Evolutionary conservation across 176 grass and related monocot genomes (phyloP).

Genomic region (Avena eriantha): DNA sequence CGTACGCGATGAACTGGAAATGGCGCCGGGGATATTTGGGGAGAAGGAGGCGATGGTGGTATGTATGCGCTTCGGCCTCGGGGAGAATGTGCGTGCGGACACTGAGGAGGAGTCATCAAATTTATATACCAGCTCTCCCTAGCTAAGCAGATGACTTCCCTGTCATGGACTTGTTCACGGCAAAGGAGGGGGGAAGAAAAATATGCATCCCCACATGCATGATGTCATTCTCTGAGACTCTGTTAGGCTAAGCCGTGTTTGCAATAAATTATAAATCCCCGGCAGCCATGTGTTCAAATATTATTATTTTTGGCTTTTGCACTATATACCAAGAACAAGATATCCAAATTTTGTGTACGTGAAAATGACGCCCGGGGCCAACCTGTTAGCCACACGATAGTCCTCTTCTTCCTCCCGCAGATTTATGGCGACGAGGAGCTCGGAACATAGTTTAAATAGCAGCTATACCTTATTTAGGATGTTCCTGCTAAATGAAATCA

Average conservation of each 20-base stretch:
- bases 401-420: no score
- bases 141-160: neutral
- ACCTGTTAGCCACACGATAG: no score
- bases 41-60: conserved; percentile 27
- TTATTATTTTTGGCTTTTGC: no score
- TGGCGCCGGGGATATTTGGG: neutral
- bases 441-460: no score
- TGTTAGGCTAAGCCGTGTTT: neutral
- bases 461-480: no score
- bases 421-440: no score
- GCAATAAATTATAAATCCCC: neutral
- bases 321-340: no score
- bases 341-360: no score
- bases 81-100: conserved; percentile 37
- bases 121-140: conserved; percentile 18
- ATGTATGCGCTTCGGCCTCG: conserved; percentile 10
- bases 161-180: conserved; percentile 21
- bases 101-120: conserved; percentile 18
- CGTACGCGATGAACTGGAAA: conserved; percentile 23
- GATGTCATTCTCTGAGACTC: neutral
- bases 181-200: neutral
- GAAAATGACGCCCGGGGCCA: no score
- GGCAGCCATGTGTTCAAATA: neutral
- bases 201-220: conserved; percentile 18
- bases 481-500: no score